Evolutionary conservation across 1,139 yeast genomes (phyloP).

Genomic region (Yamadazyma friedrichii): DNA sequence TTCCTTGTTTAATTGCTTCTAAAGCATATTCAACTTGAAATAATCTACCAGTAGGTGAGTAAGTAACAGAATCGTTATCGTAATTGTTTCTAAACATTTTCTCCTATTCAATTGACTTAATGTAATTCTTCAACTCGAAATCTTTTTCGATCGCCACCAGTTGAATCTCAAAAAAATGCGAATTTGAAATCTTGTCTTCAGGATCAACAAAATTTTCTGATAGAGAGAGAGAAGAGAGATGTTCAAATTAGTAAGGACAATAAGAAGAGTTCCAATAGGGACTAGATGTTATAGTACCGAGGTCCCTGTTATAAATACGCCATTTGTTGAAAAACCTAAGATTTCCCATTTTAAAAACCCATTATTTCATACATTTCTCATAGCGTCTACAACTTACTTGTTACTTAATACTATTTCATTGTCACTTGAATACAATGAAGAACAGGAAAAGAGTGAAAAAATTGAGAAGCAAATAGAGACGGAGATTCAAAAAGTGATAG

Average conservation of each 20-base stretch:
- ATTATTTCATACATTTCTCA: conserved; percentile 37
- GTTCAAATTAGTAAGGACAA: too few relatives aligned
- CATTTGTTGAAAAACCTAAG: conserved; percentile 25
- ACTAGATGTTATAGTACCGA: too few relatives aligned
- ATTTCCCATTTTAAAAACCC: conserved; percentile 40
- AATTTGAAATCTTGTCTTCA: not conserved
- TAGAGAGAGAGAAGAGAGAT: too few relatives aligned
- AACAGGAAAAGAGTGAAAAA: conserved; percentile 22
- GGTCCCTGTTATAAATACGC: too few relatives aligned
- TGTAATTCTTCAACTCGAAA: not conserved
- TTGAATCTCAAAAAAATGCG: conserved; percentile 6
- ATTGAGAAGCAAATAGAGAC: conserved; percentile 28
- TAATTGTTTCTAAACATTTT: conserved; percentile 89
- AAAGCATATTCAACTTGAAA: conserved; percentile 95
- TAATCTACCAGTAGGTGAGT: conserved; percentile 94
- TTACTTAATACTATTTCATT: conserved; percentile 35
- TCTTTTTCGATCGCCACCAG: conserved; percentile 8
- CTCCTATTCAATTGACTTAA: conserved; percentile 4
- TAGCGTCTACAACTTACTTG: conserved; percentile 42
- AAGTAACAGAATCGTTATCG: conserved; percentile 97
- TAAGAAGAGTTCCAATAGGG: too few relatives aligned
- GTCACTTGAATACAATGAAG: conserved; percentile 31
- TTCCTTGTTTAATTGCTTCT: conserved; percentile 97
- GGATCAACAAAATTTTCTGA: conserved; percentile 2
- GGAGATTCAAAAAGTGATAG: conserved; percentile 31